Evolutionary conservation across 1,284 basidiomycete genomes (phyloP).

Genomic region (Boletus sp.): DNA sequence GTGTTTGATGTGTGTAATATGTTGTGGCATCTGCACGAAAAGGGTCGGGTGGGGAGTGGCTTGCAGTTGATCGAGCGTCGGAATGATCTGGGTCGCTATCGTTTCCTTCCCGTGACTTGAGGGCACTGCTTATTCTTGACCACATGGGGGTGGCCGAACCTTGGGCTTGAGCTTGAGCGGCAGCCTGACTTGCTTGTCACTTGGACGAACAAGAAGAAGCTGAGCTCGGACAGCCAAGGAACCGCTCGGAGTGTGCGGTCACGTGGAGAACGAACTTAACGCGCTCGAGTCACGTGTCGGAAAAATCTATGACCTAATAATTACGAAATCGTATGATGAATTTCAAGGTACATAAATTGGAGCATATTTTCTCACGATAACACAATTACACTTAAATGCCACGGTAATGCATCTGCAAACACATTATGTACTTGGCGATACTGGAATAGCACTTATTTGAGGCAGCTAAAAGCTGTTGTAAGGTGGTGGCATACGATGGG

Average conservation of each 20-base stretch:
- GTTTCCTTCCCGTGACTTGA: slow-evolving; percentile 42
- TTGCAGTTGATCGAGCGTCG: slow-evolving; percentile 39
- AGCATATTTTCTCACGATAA: no score
- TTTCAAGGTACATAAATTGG: no score
- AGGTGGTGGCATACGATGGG: no score
- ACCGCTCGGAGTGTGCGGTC: slow-evolving; percentile 6
- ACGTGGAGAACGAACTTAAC: slow-evolving; percentile 31
- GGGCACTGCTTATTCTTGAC: slow-evolving; percentile 55
- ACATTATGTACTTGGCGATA: no score
- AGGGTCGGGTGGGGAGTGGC: slow-evolving; percentile 53
- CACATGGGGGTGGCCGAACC: slow-evolving; percentile 43
- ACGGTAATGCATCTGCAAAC: no score
- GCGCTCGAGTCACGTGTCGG: slow-evolving; percentile 30
- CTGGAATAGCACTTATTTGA: no score
- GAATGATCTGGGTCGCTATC: slow-evolving; percentile 39
- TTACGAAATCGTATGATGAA: no score
- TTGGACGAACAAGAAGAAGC: not conserved
- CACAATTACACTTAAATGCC: no score
- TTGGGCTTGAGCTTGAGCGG: not conserved
- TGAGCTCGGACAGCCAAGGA: not conserved
- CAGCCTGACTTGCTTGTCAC: not conserved
- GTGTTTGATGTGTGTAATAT: slow-evolving; percentile 69
- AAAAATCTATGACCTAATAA: no score
- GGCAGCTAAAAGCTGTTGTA: no score
- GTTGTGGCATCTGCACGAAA: slow-evolving; percentile 69